Evolutionary conservation across 495 filamentous ascomycete species (phyloP), one percentile per base, ranked within the genome.

Genomic region (Astrothelium macrocarpum): DNA sequence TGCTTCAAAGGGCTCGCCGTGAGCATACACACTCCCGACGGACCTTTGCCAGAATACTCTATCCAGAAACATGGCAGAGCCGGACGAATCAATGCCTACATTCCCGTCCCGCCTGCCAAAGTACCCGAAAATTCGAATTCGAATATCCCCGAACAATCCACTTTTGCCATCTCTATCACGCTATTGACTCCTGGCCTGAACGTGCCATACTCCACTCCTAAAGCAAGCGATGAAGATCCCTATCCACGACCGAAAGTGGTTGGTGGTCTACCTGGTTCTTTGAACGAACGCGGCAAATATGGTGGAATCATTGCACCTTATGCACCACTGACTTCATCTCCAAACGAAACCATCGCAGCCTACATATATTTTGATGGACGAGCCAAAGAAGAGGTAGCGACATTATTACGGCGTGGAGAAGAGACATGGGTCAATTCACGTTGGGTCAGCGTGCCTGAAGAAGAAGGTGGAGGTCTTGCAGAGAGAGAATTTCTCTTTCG

Each of bases 311-410:
- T 95, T n/a, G 82, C 80, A 49, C 90, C 91, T 0, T 99, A 99
- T 73, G 85, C 90, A 63, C 88, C 93, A 2, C 80, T 95, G 75
- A 97, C 92, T 5, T 84, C 85, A 43, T 92, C 89, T 26, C 85
- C 88, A 59, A 96, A 97, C 71, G 94, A 97, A 76, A 97, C 95
- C 1, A 90, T 99, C 61, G 94, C 94, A 20, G 94, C 94, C 14
- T 99, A 99, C 71, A 97, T 99, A 63, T 97, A 97, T 78, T 99
- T 99, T 70, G 94, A 99, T 74, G 94, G 94, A 14, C 80, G 95
- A 59, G 81, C 84, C 32, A 97, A 99, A 75, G 94, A 99, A 70
- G 94, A 99, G 73, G 95, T 97, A 18, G 94, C 94, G 62, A 99
- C 94, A 34, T 77, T 99, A 46, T 79, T 99, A 36, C 82, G 94